Conservation (phyloP, 495 filamentous ascomycete species). For the Opeltia flavorubescens region DNA sequence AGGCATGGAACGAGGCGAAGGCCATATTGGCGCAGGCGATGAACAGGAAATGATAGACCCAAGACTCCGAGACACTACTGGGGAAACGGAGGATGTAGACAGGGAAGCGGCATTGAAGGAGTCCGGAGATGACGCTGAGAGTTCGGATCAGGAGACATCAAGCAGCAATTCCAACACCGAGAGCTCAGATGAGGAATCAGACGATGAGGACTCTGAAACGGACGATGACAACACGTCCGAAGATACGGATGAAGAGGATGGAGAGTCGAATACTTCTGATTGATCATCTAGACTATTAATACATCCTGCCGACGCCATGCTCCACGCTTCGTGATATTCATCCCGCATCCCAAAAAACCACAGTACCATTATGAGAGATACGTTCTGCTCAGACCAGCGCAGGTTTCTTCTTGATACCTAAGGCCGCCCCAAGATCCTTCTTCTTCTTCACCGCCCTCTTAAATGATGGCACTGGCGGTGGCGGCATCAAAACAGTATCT, state of each 20-base stretch:
- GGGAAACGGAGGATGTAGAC: neutral
- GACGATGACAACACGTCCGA: too few relatives aligned
- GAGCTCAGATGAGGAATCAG: neutral
- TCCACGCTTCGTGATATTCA: too few relatives aligned
- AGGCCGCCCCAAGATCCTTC: slow-evolving; percentile 51
- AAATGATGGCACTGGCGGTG: slow-evolving; percentile 53
- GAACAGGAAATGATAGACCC: neutral
- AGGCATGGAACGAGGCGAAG: neutral
- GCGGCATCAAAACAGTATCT: slow-evolving; percentile 13
- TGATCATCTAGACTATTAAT: too few relatives aligned
- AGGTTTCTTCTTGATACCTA: slow-evolving; percentile 90
- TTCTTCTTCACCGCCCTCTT: slow-evolving; percentile 72
- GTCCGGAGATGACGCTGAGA: neutral
- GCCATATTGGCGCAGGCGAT: neutral
- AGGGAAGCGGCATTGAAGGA: neutral
- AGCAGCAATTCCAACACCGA: too few relatives aligned
- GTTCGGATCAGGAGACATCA: too few relatives aligned
- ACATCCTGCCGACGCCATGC: too few relatives aligned
- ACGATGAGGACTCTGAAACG: too few relatives aligned
- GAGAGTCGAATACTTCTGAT: too few relatives aligned
- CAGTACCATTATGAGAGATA: too few relatives aligned
- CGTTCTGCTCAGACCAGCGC: slow-evolving; percentile 31
- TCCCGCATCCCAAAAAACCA: too few relatives aligned
- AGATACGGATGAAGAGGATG: too few relatives aligned
- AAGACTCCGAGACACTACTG: neutral